These are phyloP conservation scores for Aspergillus sp. DNA, from an alignment of 2,329 filamentous ascomycete genomes.

Conservation along the genomic window DNA sequence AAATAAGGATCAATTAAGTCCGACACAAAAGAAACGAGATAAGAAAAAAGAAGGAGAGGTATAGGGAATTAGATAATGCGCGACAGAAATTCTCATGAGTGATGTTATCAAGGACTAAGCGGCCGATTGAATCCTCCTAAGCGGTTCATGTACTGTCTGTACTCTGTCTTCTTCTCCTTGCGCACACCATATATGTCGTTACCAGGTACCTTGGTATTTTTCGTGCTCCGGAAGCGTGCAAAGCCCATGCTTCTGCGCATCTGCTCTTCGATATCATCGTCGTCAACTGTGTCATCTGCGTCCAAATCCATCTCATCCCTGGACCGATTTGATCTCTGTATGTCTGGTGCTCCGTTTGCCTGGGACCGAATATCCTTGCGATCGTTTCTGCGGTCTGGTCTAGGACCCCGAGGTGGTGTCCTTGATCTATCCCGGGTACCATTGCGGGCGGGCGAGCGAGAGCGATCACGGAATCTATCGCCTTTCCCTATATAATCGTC, in stretches of 20 bases:
- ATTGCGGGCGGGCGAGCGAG: slow-evolving; percentile 33
- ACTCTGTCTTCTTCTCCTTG: slow-evolving; percentile 92
- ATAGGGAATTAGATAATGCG: no score
- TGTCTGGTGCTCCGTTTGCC: slow-evolving; percentile 18
- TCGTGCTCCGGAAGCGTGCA: slow-evolving; percentile 76
- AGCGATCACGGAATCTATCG: slow-evolving; percentile 32
- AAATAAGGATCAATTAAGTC: background rate
- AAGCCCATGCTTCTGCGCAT: slow-evolving; percentile 93
- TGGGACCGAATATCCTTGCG: slow-evolving; percentile 23
- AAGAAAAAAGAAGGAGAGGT: background rate
- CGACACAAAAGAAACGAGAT: slow-evolving; percentile 5
- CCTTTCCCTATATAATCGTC: slow-evolving; percentile 19
- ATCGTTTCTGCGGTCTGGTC: slow-evolving; percentile 26
- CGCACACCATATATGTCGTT: slow-evolving; percentile 78
- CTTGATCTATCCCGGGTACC: slow-evolving; percentile 29
- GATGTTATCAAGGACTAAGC: slow-evolving; percentile 41
- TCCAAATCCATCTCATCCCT: slow-evolving; percentile 33
- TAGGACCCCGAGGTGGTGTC: slow-evolving; percentile 31
- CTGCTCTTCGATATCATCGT: slow-evolving; percentile 63
- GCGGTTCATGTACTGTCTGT: slow-evolving; percentile 86
- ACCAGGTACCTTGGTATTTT: slow-evolving; percentile 80
- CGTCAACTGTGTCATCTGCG: slow-evolving; percentile 47
- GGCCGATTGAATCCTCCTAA: slow-evolving; percentile 47
- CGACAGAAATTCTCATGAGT: background rate
- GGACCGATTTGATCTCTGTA: slow-evolving; percentile 14